Percentiles rank a stretch among this genome's conserved stretches.
These are phyloP conservation scores for Dorcoceras hygrometricum DNA, from an alignment of 257 asterid genomes.

Conservation along the genomic window DNA sequence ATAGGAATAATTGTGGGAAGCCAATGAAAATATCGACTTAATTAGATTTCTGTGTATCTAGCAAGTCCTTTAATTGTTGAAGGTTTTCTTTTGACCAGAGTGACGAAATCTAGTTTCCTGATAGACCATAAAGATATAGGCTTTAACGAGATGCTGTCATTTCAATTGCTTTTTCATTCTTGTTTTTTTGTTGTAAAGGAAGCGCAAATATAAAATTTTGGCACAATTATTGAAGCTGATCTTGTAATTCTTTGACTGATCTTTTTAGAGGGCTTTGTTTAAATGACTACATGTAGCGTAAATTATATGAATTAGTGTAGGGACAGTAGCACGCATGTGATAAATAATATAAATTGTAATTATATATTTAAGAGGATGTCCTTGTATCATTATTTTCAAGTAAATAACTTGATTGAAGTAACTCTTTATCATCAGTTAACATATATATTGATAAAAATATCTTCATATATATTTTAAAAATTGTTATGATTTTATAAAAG, in stretches of 20 bases:
- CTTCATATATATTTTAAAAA: no score
- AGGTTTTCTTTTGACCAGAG: slow-evolving; percentile 30
- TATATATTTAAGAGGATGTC: no score
- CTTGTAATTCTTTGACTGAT: not conserved
- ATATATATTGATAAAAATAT: no score
- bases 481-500: no score
- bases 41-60: slow-evolving; percentile 1
- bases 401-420: no score
- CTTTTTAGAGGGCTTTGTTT: not conserved
- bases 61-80: slow-evolving; percentile 30
- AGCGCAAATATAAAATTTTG: slow-evolving; percentile 3
- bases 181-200: slow-evolving; percentile 25
- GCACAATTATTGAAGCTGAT: slow-evolving; percentile 6
- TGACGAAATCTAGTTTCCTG: slow-evolving; percentile 33
- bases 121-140: slow-evolving; percentile 25
- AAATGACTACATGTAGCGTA: slow-evolving; percentile 4
- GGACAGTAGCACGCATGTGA: not conserved
- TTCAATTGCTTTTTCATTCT: slow-evolving; percentile 22
- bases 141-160: slow-evolving; percentile 24
- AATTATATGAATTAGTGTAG: not conserved
- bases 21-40: not conserved
- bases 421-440: no score
- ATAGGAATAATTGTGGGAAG: not conserved
- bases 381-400: no score
- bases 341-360: no score